A percentile compares a stretch with the other conserved stretches of the same genome.
These are phyloP conservation scores for Elongisporangium senticosum DNA, from an alignment of 352 stramenopile genomes.

Conservation along the genomic window DNA sequence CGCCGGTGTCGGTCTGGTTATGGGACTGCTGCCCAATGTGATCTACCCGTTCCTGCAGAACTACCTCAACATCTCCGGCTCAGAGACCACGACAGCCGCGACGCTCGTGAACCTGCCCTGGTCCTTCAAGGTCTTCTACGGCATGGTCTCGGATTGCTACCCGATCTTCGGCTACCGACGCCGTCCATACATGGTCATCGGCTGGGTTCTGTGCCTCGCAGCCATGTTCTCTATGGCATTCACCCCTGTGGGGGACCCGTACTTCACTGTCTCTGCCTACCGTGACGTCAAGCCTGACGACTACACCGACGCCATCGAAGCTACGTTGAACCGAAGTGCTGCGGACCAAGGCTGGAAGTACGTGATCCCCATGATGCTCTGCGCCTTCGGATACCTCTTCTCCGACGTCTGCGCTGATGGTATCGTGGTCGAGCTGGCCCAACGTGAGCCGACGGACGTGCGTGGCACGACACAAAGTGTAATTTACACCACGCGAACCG, in stretches of 20 bases:
- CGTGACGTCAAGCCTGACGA: slow-evolving; percentile 30
- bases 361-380: slow-evolving; percentile 39
- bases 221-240: slow-evolving; percentile 38
- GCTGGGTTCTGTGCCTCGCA: slow-evolving; percentile 27
- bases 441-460: slow-evolving; percentile 36
- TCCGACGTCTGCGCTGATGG: slow-evolving; percentile 40
- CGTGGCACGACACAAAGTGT: slow-evolving; percentile 42
- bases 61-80: slow-evolving; percentile 49
- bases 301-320: slow-evolving; percentile 33
- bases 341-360: slow-evolving; percentile 27
- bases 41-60: slow-evolving; percentile 53
- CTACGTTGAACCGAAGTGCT: slow-evolving; percentile 31
- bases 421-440: slow-evolving; percentile 42
- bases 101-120: slow-evolving; percentile 44
- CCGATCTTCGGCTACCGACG: slow-evolving; percentile 46
- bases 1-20: slow-evolving; percentile 44
- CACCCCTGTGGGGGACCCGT: slow-evolving; percentile 24
- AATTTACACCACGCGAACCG: slow-evolving; percentile 40
- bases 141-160: slow-evolving; percentile 55
- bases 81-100: slow-evolving; percentile 31
- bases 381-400: slow-evolving; percentile 39
- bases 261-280: slow-evolving; percentile 27
- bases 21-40: slow-evolving; percentile 34
- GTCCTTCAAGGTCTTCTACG: slow-evolving; percentile 63
- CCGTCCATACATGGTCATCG: slow-evolving; percentile 52